Conservation (phyloP, 768 basidiomycete species). For the Mycena alexandri region DNA sequence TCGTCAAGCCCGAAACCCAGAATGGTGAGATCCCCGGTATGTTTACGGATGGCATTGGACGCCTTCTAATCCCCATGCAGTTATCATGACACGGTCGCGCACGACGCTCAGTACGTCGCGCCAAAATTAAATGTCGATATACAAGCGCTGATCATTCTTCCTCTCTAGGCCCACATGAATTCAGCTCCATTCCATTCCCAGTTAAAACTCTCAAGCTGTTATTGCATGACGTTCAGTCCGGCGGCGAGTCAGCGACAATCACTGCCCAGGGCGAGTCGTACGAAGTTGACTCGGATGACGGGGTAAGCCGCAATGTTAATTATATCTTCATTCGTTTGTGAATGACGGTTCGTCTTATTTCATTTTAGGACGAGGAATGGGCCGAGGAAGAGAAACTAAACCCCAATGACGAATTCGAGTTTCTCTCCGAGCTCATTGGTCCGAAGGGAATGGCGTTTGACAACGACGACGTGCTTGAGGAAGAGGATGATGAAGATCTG, state of each 20-base stretch:
- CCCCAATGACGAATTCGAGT: slow-evolving; percentile 81
- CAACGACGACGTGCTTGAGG: slow-evolving; percentile 81
- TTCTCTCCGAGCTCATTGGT: slow-evolving; percentile 87
- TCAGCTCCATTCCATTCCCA: slow-evolving; percentile 88
- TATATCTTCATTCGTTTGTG: slow-evolving; percentile 12
- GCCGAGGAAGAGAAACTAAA: slow-evolving; percentile 83
- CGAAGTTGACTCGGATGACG: slow-evolving; percentile 83
- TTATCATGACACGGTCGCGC: slow-evolving; percentile 96
- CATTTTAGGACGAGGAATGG: slow-evolving; percentile 95
- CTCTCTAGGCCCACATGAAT: slow-evolving; percentile 83
- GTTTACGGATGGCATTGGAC: background rate
- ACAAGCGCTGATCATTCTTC: slow-evolving; percentile 38
- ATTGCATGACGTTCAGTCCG: slow-evolving; percentile 84
- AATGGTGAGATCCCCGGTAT: slow-evolving; percentile 69
- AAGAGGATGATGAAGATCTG: slow-evolving; percentile 89
- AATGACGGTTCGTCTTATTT: slow-evolving; percentile 18
- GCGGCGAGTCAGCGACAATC: slow-evolving; percentile 79
- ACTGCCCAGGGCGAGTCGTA: slow-evolving; percentile 64
- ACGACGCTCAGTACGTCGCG: slow-evolving; percentile 82
- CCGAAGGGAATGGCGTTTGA: slow-evolving; percentile 80
- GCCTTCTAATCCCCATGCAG: slow-evolving; percentile 55
- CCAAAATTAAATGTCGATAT: slow-evolving; percentile 25
- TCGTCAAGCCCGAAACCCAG: slow-evolving; percentile 83
- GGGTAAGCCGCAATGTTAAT: slow-evolving; percentile 56
- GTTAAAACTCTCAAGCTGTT: slow-evolving; percentile 94